A percentile compares a stretch with the other conserved stretches of the same genome.
Conservation (phyloP, 768 basidiomycete species). For the Boletales sp. region DNA sequence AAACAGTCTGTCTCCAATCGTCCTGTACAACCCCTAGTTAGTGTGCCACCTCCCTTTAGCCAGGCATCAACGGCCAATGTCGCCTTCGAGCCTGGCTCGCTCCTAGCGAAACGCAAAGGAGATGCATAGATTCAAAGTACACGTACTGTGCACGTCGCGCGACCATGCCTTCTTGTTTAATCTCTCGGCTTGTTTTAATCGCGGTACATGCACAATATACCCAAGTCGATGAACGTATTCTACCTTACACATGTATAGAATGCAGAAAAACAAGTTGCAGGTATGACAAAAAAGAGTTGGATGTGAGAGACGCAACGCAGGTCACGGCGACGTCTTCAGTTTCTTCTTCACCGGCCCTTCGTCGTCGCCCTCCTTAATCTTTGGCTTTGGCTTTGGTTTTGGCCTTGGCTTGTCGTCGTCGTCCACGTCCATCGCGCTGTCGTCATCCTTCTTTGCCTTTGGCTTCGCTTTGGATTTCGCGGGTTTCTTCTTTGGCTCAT, state of each 20-base stretch:
- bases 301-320: not conserved
- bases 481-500: constrained; percentile 49
- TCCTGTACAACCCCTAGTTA: constrained; percentile 47
- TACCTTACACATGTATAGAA: constrained; percentile 23
- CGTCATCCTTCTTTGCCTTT: constrained; percentile 39
- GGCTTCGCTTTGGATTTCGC: constrained; percentile 42
- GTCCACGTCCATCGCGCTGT: constrained; percentile 48
- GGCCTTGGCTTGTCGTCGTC: constrained; percentile 40
- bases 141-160: not conserved
- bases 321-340: constrained; percentile 49
- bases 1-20: constrained; percentile 33
- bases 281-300: too few relatives aligned
- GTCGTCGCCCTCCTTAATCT: constrained; percentile 34
- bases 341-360: constrained; percentile 75
- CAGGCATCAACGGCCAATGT: constrained; percentile 32
- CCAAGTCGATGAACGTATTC: constrained; percentile 12
- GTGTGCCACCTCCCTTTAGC: constrained; percentile 40
- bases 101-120: constrained; percentile 56
- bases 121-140: constrained; percentile 6
- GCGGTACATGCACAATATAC: constrained; percentile 9
- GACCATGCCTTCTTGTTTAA: constrained; percentile 1
- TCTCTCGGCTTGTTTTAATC: constrained; percentile 6
- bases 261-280: not conserved
- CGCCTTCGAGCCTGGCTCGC: constrained; percentile 73
- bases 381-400: constrained; percentile 40